phyloP scores from a whole-genome alignment of 495 filamentous ascomycete genomes.

The Niebla homalea region DNA sequence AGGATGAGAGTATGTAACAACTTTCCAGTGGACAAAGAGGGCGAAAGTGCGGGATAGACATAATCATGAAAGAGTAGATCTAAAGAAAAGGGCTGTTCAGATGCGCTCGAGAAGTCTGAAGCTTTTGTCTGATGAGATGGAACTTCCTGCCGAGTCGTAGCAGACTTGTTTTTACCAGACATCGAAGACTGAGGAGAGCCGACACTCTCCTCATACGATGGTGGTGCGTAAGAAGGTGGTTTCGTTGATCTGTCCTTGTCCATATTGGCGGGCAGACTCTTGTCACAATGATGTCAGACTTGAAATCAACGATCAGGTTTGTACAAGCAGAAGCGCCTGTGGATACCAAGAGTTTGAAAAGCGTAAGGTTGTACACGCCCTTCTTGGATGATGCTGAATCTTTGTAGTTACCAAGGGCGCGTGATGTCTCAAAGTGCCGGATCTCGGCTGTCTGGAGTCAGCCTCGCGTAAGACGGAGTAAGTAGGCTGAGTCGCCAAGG shows the following conservation, averaged over 20 bases:
- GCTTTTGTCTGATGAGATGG: neutral
- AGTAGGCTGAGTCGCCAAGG: too few species aligned
- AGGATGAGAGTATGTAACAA: conserved; percentile 17
- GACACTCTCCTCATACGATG: conserved; percentile 20
- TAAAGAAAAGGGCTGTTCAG: neutral
- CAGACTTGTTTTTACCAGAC: neutral
- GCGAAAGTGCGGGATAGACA: conserved; percentile 16
- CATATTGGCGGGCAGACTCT: too few species aligned
- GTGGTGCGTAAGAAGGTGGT: conserved; percentile 17
- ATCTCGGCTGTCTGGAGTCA: too few species aligned
- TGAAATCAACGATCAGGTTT: too few species aligned
- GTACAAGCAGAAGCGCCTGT: too few species aligned
- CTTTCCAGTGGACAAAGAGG: conserved; percentile 14
- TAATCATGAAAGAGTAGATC: conserved; percentile 1
- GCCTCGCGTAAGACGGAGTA: too few species aligned
- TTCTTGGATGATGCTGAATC: too few species aligned
- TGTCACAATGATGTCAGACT: too few species aligned
- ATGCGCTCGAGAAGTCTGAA: neutral
- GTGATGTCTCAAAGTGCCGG: too few species aligned
- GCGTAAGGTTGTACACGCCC: too few species aligned
- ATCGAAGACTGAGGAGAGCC: neutral
- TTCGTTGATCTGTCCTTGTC: neutral
- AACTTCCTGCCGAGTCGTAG: conserved; percentile 6
- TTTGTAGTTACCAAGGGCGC: too few species aligned
- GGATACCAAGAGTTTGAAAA: too few species aligned